Percentiles rank a stretch among this genome's conserved stretches.
phyloP scores from a whole-genome alignment of 2,329 filamentous ascomycete genomes.

The Colletotrichum gigasporum region DNA sequence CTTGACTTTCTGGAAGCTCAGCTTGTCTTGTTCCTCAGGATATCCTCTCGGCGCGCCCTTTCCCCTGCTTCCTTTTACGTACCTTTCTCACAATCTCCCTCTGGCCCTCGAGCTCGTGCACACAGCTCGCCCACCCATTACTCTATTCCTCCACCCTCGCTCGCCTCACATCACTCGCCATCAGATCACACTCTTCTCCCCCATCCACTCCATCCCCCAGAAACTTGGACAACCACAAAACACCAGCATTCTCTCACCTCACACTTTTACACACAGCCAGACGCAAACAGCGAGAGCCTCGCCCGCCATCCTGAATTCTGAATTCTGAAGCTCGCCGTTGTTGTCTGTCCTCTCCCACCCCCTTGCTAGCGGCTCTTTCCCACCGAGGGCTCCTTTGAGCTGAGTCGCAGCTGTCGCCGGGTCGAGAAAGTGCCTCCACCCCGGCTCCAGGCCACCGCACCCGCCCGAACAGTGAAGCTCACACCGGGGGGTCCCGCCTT shows the following conservation, averaged over 20 bases:
- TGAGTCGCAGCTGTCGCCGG: constrained; percentile 10
- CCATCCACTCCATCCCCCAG: not conserved
- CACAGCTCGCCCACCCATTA: constrained; percentile 22
- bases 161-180: constrained; percentile 4
- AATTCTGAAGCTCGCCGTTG: not conserved
- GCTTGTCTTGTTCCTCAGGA: constrained; percentile 14
- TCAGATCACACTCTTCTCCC: not conserved
- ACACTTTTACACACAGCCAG: not conserved
- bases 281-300: constrained; percentile 21
- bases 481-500: constrained; percentile 26
- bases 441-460: constrained; percentile 24
- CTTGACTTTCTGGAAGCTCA: not conserved
- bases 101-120: constrained; percentile 7
- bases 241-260: not conserved
- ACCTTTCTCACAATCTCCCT: constrained; percentile 9
- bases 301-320: too few relatives aligned
- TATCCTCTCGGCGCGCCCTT: constrained; percentile 13
- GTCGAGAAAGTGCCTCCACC: constrained; percentile 13
- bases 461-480: constrained; percentile 25
- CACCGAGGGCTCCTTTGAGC: too few relatives aligned
- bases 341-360: not conserved
- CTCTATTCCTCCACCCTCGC: constrained; percentile 22
- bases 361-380: constrained; percentile 15
- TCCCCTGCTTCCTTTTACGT: constrained; percentile 26
- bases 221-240: not conserved